Percentiles rank a stretch among this genome's conserved stretches.
Conservation (phyloP, 208 protist genomes). For the Tritrichomonas foetus region DNA sequence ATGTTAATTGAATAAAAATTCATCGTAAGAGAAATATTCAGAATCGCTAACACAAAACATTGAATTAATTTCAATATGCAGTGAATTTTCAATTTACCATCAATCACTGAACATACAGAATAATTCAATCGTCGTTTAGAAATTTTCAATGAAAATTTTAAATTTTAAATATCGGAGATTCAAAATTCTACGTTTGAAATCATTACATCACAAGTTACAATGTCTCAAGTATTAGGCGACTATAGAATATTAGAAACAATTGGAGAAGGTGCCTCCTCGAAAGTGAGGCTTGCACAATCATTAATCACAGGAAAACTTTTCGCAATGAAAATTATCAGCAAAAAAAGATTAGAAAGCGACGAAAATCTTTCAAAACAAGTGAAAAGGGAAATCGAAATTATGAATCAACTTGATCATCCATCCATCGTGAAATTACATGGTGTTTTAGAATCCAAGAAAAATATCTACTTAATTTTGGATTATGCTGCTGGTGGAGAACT, state of each 20-base stretch:
- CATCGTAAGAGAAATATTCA: too few relatives aligned
- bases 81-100: too few relatives aligned
- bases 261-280: slow-evolving; percentile 96
- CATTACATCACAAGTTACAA: too few relatives aligned
- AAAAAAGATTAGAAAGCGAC: background rate
- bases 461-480: slow-evolving; percentile 32
- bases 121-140: too few relatives aligned
- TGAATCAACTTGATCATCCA: slow-evolving; percentile 10
- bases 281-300: slow-evolving; percentile 78
- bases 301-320: background rate
- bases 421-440: background rate
- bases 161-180: too few relatives aligned
- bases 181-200: too few relatives aligned
- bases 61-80: too few relatives aligned
- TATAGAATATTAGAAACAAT: slow-evolving; percentile 95
- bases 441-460: background rate
- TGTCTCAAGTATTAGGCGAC: background rate
- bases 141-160: too few relatives aligned
- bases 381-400: slow-evolving; percentile 30
- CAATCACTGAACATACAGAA: too few relatives aligned
- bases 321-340: slow-evolving; percentile 24
- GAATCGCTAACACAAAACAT: too few relatives aligned
- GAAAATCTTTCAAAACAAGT: background rate
- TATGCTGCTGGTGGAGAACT: background rate
- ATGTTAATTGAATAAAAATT: too few relatives aligned